A percentile compares a stretch with the other conserved stretches of the same genome.
Evolutionary conservation across 371 early-diverging fungal species (phyloP).

Genomic region (Apophysomyces ossiformis): DNA sequence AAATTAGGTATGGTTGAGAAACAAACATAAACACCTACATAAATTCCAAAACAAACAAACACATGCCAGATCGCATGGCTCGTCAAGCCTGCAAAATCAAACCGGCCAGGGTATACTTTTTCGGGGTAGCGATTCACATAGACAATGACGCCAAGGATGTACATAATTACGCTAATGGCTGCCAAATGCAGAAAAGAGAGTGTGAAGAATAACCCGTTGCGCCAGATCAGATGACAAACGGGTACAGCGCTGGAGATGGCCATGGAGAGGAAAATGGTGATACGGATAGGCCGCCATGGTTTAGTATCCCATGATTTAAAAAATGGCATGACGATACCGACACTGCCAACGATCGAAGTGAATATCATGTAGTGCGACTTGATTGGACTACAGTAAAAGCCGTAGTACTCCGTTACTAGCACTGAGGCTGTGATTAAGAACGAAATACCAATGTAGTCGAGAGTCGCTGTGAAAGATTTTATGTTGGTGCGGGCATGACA

Average conservation of each 20-base stretch:
- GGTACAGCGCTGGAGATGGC: slow-evolving; percentile 65
- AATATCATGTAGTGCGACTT: slow-evolving; percentile 60
- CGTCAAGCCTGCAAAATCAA: slow-evolving; percentile 72
- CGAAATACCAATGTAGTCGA: slow-evolving; percentile 76
- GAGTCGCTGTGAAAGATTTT: slow-evolving; percentile 65
- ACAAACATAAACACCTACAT: slow-evolving; percentile 32
- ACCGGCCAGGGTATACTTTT: slow-evolving; percentile 73
- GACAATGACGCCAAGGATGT: slow-evolving; percentile 57
- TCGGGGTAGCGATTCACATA: slow-evolving; percentile 76
- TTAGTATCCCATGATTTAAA: slow-evolving; percentile 64
- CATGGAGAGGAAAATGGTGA: slow-evolving; percentile 66
- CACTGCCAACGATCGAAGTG: slow-evolving; percentile 58
- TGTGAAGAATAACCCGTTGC: slow-evolving; percentile 48
- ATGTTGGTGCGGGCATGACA: slow-evolving; percentile 63
- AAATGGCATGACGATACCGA: slow-evolving; percentile 63
- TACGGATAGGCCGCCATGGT: slow-evolving; percentile 59
- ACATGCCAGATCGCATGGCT: slow-evolving; percentile 85
- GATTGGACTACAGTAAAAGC: slow-evolving; percentile 63
- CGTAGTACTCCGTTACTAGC: slow-evolving; percentile 64
- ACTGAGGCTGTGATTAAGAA: slow-evolving; percentile 70
- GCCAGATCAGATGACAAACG: slow-evolving; percentile 52
- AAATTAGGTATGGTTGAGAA: slow-evolving; percentile 4
- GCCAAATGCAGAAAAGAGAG: slow-evolving; percentile 57
- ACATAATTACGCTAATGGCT: slow-evolving; percentile 55
- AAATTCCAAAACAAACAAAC: slow-evolving; percentile 69